Evolutionary conservation across 257 asterid genomes (phyloP).

Genomic region (Echites panduratus): DNA sequence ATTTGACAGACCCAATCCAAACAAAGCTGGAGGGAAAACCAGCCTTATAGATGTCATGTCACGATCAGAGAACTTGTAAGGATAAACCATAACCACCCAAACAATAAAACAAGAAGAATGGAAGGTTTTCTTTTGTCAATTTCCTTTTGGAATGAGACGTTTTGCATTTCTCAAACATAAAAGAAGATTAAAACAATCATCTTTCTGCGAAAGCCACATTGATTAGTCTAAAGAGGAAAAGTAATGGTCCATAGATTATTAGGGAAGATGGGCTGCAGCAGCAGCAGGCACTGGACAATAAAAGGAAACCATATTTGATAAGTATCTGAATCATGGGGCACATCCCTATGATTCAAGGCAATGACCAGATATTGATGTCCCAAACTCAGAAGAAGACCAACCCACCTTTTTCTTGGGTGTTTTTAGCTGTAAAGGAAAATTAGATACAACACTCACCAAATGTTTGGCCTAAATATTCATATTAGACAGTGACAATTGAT

Average conservation of each 20-base stretch:
- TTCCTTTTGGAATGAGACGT: no score
- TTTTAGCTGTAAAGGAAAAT: not conserved
- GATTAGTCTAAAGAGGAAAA: not conserved
- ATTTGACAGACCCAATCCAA: no score
- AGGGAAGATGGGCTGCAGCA: not conserved
- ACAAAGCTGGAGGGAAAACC: no score
- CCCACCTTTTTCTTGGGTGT: not conserved
- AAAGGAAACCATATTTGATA: not conserved
- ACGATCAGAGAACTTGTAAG: no score
- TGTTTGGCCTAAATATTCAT: not conserved
- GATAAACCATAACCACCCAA: no score
- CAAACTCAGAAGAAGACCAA: not conserved
- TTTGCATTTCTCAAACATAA: no score
- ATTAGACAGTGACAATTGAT: not conserved
- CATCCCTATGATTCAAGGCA: not conserved
- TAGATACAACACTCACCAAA: not conserved
- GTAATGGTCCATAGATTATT: not conserved
- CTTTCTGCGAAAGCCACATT: not conserved
- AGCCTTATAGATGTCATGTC: no score
- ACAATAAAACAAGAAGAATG: no score
- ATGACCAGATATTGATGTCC: not conserved
- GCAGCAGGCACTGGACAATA: not conserved
- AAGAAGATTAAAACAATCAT: not conserved
- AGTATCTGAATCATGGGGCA: not conserved
- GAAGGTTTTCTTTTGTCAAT: no score